Evolutionary conservation across 2,329 filamentous ascomycete genomes (phyloP), one percentile per base, ranked within the genome.

Genomic region (Phialemonium atrogriseum): DNA sequence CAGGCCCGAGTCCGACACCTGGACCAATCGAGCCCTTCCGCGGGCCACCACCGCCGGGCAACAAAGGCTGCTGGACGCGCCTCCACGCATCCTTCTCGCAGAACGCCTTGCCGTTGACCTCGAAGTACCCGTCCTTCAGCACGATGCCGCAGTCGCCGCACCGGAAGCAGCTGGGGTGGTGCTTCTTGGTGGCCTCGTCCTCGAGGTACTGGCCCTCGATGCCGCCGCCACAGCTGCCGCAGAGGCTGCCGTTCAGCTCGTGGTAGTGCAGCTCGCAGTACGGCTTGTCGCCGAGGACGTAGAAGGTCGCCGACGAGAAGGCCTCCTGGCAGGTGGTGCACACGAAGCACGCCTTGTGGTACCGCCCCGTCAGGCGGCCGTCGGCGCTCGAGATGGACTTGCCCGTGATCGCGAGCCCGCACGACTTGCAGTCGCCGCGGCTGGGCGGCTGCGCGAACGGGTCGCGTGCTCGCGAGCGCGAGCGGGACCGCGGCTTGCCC

Each of bases 211-310:
- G 80, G 1, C 91, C 91, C 56, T 98, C 91, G 44, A 98, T 96
- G 10, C 91, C 91, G 9, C 67, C 66, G 41, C 83, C 73, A 55
- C 91, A 98, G 18, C 70, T 71, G 11, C 73, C 72, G 53, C 91
- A 98, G 2, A 95, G 62, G 27, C 85, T 94, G 30, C 82, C 81
- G 47, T 96, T 96, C 20, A 91, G 70, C 54, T 83, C 74, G 60
- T 98, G 91, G 53, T 96, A 98, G 57, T 96, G 87, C 30, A 80
- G 77, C 44, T 86, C 81, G 57, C 91, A 96, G 59, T 89, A 95
- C 1, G 91, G 91, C 37, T 77, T 70, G 58, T 98, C 86, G 42
- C 82, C 62, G 37, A 87, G 73, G 9, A 98, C 88, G 53, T 98
- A 98, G 48, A 96, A 96, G 37, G 91, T 87, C 2, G 85, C 74